Conservation (phyloP, 495 filamentous ascomycete species). For the Aspergillus nidulans region DNA sequence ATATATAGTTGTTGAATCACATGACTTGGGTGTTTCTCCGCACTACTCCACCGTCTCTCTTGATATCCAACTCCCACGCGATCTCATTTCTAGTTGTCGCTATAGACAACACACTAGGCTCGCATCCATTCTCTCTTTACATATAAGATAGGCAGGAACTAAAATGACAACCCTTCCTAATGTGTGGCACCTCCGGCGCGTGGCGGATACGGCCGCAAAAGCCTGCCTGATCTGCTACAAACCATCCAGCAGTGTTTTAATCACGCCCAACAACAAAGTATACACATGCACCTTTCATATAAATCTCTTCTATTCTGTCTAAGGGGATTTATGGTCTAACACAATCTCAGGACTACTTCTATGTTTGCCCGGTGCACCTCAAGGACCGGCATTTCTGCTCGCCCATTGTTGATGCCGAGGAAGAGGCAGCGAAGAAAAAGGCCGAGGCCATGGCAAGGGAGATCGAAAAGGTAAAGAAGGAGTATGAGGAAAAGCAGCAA, state of each 20-base stretch:
- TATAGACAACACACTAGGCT: neutral
- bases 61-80: neutral
- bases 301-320: too few species aligned
- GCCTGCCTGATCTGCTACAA: constrained; percentile 90
- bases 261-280: constrained; percentile 89
- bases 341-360: constrained; percentile 78
- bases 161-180: constrained; percentile 60
- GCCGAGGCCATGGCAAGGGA: constrained; percentile 66
- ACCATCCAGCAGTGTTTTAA: constrained; percentile 77
- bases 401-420: constrained; percentile 73
- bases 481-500: constrained; percentile 41
- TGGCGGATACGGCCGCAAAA: constrained; percentile 77
- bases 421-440: constrained; percentile 60
- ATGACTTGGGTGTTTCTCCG: constrained; percentile 17
- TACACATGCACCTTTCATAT: too few species aligned
- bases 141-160: neutral
- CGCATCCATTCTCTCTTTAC: neutral
- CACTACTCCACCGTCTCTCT: constrained; percentile 2
- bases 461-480: constrained; percentile 67
- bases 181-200: constrained; percentile 78
- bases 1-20: constrained; percentile 3
- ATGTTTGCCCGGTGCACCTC: constrained; percentile 78
- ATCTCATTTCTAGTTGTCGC: neutral
- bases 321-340: neutral
- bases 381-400: constrained; percentile 79